Evolutionary conservation across 73 alveolate genomes (phyloP).

Genomic region (Stentor roeselii): DNA sequence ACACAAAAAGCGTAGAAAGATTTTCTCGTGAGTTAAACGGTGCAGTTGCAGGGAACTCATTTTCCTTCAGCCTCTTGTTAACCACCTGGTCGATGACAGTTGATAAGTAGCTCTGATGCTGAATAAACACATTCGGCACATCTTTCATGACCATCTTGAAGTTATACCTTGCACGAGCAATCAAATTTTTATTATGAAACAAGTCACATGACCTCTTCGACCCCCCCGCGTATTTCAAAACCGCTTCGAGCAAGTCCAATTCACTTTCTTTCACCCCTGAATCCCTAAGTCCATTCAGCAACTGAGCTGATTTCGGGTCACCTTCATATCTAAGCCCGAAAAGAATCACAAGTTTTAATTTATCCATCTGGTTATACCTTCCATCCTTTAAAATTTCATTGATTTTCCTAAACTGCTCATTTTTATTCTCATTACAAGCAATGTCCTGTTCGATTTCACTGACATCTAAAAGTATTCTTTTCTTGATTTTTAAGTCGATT

Average conservation of each 20-base stretch:
- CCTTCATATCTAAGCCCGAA: slow-evolving; percentile 83
- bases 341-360: slow-evolving; percentile 74
- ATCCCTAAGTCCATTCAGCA: slow-evolving; percentile 59
- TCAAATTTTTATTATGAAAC: slow-evolving; percentile 69
- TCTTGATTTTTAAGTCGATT: slow-evolving; percentile 72
- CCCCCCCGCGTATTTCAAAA: slow-evolving; percentile 75
- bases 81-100: slow-evolving; percentile 56
- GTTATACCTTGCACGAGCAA: slow-evolving; percentile 56
- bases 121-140: slow-evolving; percentile 81
- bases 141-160: slow-evolving; percentile 53
- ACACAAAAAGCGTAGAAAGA: slow-evolving; percentile 67
- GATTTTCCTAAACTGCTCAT: slow-evolving; percentile 45
- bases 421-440: slow-evolving; percentile 68
- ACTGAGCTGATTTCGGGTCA: slow-evolving; percentile 59
- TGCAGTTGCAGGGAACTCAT: slow-evolving; percentile 64
- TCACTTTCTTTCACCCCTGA: slow-evolving; percentile 56
- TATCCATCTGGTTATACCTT: slow-evolving; percentile 58
- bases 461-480: slow-evolving; percentile 64
- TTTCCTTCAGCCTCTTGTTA: slow-evolving; percentile 59
- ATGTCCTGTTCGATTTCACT: slow-evolving; percentile 82
- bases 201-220: slow-evolving; percentile 65
- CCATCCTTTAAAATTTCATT: slow-evolving; percentile 48
- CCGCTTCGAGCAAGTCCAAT: slow-evolving; percentile 54
- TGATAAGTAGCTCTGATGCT: slow-evolving; percentile 76
- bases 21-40: slow-evolving; percentile 52